These are phyloP conservation scores for Neurospora sublineolata DNA, from an alignment of 495 filamentous ascomycete species.

Conservation along the genomic window DNA sequence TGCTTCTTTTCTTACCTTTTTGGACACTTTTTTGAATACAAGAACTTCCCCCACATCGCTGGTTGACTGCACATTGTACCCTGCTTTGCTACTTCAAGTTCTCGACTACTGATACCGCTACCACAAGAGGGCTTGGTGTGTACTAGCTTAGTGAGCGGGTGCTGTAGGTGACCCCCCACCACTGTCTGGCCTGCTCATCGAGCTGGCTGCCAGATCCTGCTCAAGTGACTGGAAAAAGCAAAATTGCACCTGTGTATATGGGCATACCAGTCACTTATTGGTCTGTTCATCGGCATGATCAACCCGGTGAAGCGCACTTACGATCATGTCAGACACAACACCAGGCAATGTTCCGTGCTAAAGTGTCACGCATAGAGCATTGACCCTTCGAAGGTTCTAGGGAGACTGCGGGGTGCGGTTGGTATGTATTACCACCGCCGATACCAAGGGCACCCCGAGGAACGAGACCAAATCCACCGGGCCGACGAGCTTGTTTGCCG, in stretches of 20 bases:
- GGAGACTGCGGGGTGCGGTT: not conserved
- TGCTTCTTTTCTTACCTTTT: not conserved
- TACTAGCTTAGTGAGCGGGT: not conserved
- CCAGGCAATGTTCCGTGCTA: not conserved
- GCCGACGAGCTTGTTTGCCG: not conserved
- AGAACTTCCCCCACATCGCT: not conserved
- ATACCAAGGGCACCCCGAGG: not conserved
- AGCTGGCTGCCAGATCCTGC: not conserved
- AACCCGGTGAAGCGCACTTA: not conserved
- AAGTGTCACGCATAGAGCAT: not conserved
- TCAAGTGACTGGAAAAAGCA: not conserved
- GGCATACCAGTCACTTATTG: not conserved
- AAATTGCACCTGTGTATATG: not conserved
- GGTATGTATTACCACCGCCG: not conserved
- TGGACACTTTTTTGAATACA: not conserved
- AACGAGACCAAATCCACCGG: not conserved
- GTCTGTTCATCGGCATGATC: not conserved
- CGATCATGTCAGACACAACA: not conserved
- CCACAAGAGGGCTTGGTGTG: not conserved
- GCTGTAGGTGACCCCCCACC: not conserved
- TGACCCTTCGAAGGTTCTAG: not conserved
- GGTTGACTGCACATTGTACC: not conserved
- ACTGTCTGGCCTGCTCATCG: not conserved
- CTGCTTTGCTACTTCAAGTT: not conserved
- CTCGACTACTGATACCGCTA: not conserved